A percentile compares a stretch with the other conserved stretches of the same genome.
Evolutionary conservation across 1,284 basidiomycete genomes (phyloP).

Genomic region (Takashimella koratensis): DNA sequence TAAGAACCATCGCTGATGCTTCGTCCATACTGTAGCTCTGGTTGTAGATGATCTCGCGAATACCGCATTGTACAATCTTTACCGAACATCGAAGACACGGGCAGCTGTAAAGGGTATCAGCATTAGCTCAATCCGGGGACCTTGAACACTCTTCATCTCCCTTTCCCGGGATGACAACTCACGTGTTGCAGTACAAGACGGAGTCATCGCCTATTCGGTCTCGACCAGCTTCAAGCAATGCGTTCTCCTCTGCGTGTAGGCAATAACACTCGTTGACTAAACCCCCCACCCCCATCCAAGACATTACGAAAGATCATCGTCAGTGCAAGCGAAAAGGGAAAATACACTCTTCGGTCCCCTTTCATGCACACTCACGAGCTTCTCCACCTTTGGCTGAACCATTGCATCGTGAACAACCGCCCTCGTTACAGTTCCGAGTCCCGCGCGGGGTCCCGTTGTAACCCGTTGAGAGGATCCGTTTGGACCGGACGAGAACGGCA

Average conservation of each 20-base stretch:
- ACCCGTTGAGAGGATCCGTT: constrained; percentile 90
- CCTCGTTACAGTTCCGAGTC: constrained; percentile 78
- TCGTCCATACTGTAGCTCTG: constrained; percentile 94
- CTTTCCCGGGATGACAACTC: constrained; percentile 20
- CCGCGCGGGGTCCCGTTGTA: constrained; percentile 97
- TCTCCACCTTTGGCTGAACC: constrained; percentile 55
- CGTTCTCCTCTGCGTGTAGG: constrained; percentile 98
- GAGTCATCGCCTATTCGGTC: constrained; percentile 77
- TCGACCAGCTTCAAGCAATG: constrained; percentile 84
- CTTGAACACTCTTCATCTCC: too few species aligned
- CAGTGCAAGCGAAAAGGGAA: not conserved
- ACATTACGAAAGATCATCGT: not conserved
- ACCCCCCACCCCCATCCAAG: too few species aligned
- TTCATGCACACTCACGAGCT: constrained; percentile 43
- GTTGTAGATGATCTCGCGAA: constrained; percentile 92
- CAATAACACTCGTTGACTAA: constrained; percentile 79
- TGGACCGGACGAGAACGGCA: constrained; percentile 75
- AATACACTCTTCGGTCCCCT: not conserved
- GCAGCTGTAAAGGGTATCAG: constrained; percentile 59
- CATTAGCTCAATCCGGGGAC: too few species aligned
- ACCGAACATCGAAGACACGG: constrained; percentile 93
- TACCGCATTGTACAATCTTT: constrained; percentile 89
- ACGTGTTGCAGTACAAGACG: constrained; percentile 83
- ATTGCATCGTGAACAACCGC: constrained; percentile 81
- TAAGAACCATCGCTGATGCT: constrained; percentile 69